phyloP scores from a whole-genome alignment of 495 filamentous ascomycete species.

The Penicillium roqueforti region DNA sequence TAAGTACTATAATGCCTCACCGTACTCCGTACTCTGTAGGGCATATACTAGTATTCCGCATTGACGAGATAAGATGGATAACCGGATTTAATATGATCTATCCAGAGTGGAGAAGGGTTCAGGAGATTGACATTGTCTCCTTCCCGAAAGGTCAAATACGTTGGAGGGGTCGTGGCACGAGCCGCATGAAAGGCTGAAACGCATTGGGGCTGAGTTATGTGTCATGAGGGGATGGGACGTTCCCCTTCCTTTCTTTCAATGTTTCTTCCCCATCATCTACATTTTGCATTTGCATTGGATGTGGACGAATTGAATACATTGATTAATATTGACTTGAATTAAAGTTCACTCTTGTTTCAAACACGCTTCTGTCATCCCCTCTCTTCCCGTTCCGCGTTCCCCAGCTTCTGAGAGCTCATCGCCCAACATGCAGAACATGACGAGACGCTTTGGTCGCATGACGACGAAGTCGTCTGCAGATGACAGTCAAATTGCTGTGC shows the following conservation, averaged over 20 bases:
- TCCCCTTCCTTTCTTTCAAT: neutral
- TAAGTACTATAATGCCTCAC: too few relatives aligned
- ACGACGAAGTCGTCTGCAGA: slow-evolving; percentile 63
- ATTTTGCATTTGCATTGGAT: too few relatives aligned
- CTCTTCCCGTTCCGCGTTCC: neutral
- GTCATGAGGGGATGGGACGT: slow-evolving; percentile 2
- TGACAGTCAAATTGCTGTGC: slow-evolving; percentile 69
- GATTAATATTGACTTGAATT: neutral
- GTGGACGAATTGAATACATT: neutral
- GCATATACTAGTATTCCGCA: too few relatives aligned
- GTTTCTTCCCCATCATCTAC: slow-evolving; percentile 7
- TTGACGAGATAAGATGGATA: neutral
- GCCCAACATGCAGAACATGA: slow-evolving; percentile 72
- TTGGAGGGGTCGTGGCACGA: slow-evolving; percentile 9
- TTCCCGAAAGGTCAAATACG: neutral
- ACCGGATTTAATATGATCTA: neutral
- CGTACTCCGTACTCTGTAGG: too few relatives aligned
- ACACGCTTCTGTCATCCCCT: slow-evolving; percentile 1
- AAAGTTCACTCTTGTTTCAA: slow-evolving; percentile 1
- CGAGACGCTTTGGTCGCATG: slow-evolving; percentile 69
- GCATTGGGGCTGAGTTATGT: slow-evolving; percentile 8
- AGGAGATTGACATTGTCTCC: slow-evolving; percentile 3
- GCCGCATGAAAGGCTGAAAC: slow-evolving; percentile 30
- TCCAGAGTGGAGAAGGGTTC: neutral
- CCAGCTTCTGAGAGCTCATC: neutral